These are phyloP conservation scores for Erodium trifolium DNA, from an alignment of 441 rosid genomes.

Conservation along the genomic window DNA sequence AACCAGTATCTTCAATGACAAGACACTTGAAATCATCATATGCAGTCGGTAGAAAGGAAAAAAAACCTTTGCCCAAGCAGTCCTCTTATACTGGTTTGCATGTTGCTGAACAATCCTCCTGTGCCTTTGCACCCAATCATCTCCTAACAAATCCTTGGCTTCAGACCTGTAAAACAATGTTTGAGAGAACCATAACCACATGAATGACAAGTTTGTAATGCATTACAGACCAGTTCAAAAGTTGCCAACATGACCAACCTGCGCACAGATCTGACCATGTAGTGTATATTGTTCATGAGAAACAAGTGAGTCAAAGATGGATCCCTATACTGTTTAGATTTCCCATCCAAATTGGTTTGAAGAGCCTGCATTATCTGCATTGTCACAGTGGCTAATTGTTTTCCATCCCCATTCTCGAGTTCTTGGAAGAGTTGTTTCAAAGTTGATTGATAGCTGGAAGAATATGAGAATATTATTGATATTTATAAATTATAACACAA, in stretches of 20 bases:
- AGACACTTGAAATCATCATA: background rate
- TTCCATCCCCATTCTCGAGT: background rate
- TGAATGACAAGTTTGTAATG: background rate
- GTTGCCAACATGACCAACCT: background rate
- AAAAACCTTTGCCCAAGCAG: constrained; percentile 21
- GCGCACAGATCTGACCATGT: background rate
- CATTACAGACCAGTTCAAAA: background rate
- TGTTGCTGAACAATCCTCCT: constrained; percentile 96
- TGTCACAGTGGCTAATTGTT: background rate
- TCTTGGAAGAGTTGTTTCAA: background rate
- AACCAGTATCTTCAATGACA: background rate
- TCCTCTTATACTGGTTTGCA: constrained; percentile 92
- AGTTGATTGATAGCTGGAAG: background rate
- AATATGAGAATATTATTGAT: background rate
- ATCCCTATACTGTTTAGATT: background rate
- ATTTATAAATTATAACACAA: background rate
- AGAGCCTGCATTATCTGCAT: background rate
- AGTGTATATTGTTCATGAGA: background rate
- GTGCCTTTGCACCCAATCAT: constrained; percentile 97
- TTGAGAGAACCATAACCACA: background rate
- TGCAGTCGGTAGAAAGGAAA: background rate
- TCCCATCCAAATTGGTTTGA: background rate
- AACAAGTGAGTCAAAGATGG: background rate
- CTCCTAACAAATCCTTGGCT: constrained; percentile 95
- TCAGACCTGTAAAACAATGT: constrained; percentile 59